Conservation (phyloP, 352 stramenopile genomes). For the Pilasporangium apinafurcum region DNA sequence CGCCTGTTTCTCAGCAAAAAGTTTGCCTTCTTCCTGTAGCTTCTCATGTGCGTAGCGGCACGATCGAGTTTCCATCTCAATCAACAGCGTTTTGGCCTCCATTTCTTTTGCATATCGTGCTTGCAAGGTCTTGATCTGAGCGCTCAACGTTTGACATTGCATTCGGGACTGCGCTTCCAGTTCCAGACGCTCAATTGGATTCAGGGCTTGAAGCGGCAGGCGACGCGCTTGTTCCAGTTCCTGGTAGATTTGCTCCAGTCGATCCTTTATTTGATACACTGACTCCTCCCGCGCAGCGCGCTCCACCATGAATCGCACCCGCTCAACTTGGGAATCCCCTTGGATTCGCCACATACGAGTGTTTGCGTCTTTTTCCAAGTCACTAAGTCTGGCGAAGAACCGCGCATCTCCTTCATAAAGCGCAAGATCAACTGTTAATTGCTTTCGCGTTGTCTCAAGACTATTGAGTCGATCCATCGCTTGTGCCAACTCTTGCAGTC, state of each 20-base stretch:
- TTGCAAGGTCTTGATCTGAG: constrained; percentile 11
- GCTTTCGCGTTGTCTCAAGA: constrained; percentile 19
- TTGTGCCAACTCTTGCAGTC: constrained; percentile 29
- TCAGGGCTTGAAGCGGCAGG: constrained; percentile 43
- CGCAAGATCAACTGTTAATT: constrained; percentile 36
- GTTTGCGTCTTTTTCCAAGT: constrained; percentile 39
- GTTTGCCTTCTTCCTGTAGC: constrained; percentile 43
- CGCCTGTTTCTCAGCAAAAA: constrained; percentile 56
- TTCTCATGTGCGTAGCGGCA: constrained; percentile 33
- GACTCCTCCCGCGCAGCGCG: constrained; percentile 51
- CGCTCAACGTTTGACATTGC: constrained; percentile 13
- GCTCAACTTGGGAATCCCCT: constrained; percentile 44
- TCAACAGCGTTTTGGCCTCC: constrained; percentile 27
- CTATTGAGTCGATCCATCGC: constrained; percentile 10
- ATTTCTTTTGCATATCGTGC: constrained; percentile 6
- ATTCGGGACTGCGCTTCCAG: constrained; percentile 23
- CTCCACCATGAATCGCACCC: constrained; percentile 55
- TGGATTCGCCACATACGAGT: constrained; percentile 45
- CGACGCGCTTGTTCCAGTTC: constrained; percentile 33
- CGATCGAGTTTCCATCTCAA: constrained; percentile 37
- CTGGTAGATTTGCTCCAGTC: constrained; percentile 27
- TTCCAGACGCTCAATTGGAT: constrained; percentile 37
- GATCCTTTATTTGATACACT: constrained; percentile 43
- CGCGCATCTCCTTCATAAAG: constrained; percentile 32
- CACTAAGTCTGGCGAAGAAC: constrained; percentile 40